Evolutionary conservation across 148 eudicot species (phyloP), one percentile per base, ranked within the genome.

Genomic region (Camellia japonica): DNA sequence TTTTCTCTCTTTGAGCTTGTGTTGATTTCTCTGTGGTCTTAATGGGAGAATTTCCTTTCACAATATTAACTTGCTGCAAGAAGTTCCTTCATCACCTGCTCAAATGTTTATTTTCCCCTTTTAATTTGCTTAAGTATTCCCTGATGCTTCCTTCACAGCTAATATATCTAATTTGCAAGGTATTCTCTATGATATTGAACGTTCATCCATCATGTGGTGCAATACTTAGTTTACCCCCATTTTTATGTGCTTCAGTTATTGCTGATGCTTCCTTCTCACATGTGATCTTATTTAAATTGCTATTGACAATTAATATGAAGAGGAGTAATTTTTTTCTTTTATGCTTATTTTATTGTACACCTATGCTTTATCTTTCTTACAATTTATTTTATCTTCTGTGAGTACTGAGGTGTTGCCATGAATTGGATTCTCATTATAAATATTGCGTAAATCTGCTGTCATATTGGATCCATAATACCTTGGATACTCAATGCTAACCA

Each of bases 191-290:
- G 16, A 41, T 41, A 38, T 11, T 38, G 44, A 10, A 66, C 10
- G 41, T 64, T 66, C 16, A 66, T 66, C 10, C 6, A 15, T 8
- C 7, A 54, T 59, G 16, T 59, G 41, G 14, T 60, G 52, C 12
- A 41, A 8, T 41, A 11, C 15, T 59, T 18, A 59, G 51, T 41
- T 59, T 18, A 30, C 38, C 60, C 43, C 67, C 11, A 7, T 20
- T 74, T n/a, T 47, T 8, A 18, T 74, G 67, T 73, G 76, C 20
- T 38, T 30, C 30, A 2, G 66, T 55, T 74, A 16, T 58, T 42
- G 59, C 42, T 72, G 15, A 74, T 74, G 77, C 77, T 56, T 56
- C 77, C 16, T 9, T 46, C 75, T 72, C 43, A 8, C 47, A 38
- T 1, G 23, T 56, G 7, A 10, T 74, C 43, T 58, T 62, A 16